Percentiles rank a stretch among this genome's conserved stretches.
Evolutionary conservation across 768 basidiomycete species (phyloP).

Genomic region (Paxillus involutus): DNA sequence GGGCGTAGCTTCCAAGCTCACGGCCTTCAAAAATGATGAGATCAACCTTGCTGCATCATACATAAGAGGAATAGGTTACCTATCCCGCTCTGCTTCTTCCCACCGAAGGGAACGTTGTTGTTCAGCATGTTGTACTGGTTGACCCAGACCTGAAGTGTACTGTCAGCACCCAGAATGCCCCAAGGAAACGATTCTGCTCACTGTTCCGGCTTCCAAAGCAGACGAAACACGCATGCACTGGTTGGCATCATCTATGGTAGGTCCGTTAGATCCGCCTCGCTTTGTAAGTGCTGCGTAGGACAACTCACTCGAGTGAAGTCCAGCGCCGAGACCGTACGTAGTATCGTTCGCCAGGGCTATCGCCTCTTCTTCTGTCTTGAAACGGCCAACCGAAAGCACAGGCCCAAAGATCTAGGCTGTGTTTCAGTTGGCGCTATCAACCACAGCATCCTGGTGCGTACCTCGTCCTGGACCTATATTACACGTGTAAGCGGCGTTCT

Average conservation of each 20-base stretch:
- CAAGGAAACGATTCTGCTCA: conserved; percentile 33
- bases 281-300: neutral
- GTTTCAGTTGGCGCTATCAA: conserved; percentile 10
- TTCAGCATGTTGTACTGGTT: conserved; percentile 85
- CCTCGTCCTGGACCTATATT: conserved; percentile 32
- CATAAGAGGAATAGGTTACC: conserved; percentile 38
- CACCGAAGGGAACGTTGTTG: conserved; percentile 94
- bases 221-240: conserved; percentile 89
- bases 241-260: conserved; percentile 65
- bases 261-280: conserved; percentile 1
- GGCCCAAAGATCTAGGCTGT: conserved; percentile 85
- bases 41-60: conserved; percentile 1
- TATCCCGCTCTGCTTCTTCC: conserved; percentile 90
- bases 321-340: conserved; percentile 88
- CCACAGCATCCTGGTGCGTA: conserved; percentile 11
- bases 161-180: conserved; percentile 4
- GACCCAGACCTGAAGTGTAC: conserved; percentile 70
- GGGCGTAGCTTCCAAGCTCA: conserved; percentile 82
- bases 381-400: conserved; percentile 79
- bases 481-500: conserved; percentile 23
- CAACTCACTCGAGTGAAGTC: conserved; percentile 77
- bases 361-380: conserved; percentile 86
- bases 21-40: conserved; percentile 53
- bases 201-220: conserved; percentile 86
- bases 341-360: conserved; percentile 85